These are phyloP conservation scores for Litsea cubeba DNA, from an alignment of 164 flowering plant species.

Conservation along the genomic window DNA sequence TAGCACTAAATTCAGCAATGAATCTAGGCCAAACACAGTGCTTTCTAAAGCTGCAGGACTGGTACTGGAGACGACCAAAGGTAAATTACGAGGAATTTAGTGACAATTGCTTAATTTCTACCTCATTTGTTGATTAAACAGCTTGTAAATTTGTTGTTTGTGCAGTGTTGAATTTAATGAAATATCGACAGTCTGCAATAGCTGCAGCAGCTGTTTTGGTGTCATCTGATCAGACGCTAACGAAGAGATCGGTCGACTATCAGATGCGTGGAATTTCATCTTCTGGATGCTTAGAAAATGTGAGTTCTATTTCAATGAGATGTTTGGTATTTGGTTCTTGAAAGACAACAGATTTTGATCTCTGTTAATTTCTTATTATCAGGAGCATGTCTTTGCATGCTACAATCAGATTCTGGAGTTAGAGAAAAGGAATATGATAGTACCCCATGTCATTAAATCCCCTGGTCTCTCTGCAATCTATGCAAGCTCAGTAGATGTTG, in stretches of 20 bases:
- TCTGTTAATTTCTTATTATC: slow-evolving; percentile 15
- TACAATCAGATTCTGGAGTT: slow-evolving; percentile 37
- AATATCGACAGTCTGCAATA: slow-evolving; percentile 52
- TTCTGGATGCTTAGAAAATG: slow-evolving; percentile 29
- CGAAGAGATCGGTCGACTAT: slow-evolving; percentile 36
- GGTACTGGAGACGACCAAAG: slow-evolving; percentile 38
- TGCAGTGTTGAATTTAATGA: slow-evolving; percentile 42
- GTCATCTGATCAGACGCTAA: slow-evolving; percentile 37
- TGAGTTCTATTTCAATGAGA: slow-evolving; percentile 22
- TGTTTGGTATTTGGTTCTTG: not conserved
- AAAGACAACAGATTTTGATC: slow-evolving; percentile 3
- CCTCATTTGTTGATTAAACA: slow-evolving; percentile 13
- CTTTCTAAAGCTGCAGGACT: slow-evolving; percentile 28
- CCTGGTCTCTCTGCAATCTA: slow-evolving; percentile 30
- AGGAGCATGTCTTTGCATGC: slow-evolving; percentile 51
- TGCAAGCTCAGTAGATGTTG: slow-evolving; percentile 16
- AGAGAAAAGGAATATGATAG: slow-evolving; percentile 22
- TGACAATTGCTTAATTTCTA: not conserved
- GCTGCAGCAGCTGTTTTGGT: slow-evolving; percentile 64
- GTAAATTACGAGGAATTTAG: slow-evolving; percentile 21
- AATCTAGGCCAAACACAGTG: slow-evolving; percentile 16
- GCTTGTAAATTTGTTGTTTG: slow-evolving; percentile 11
- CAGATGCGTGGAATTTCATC: slow-evolving; percentile 32
- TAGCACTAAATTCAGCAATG: slow-evolving; percentile 30
- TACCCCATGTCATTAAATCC: slow-evolving; percentile 18